A percentile compares a stretch with the other conserved stretches of the same genome.
These are phyloP conservation scores for Lentithecium fluviatile DNA, from an alignment of 495 filamentous ascomycete genomes.

Conservation along the genomic window DNA sequence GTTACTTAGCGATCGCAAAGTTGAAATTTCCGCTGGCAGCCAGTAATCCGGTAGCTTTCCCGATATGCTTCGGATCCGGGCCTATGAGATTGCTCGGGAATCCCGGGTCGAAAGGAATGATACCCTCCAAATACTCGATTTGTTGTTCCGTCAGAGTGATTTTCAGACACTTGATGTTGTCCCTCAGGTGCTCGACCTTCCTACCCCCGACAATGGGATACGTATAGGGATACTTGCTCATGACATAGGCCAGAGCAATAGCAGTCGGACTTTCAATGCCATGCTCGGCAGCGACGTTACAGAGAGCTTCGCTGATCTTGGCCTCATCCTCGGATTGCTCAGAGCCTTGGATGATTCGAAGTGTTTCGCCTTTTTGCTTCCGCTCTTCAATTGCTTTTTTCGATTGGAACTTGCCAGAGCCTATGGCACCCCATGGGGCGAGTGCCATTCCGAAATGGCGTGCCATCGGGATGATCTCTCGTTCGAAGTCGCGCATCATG, in stretches of 20 bases:
- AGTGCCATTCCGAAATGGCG: slow-evolving; percentile 41
- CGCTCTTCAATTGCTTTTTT: too few relatives aligned
- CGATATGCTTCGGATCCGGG: too few relatives aligned
- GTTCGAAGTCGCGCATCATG: slow-evolving; percentile 47
- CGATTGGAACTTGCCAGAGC: slow-evolving; percentile 44
- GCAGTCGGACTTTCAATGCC: slow-evolving; percentile 35
- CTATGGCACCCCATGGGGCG: slow-evolving; percentile 43
- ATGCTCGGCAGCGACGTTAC: slow-evolving; percentile 54
- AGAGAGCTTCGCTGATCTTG: slow-evolving; percentile 58
- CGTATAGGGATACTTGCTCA: slow-evolving; percentile 68
- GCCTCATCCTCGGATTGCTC: slow-evolving; percentile 45
- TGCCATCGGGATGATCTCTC: slow-evolving; percentile 56
- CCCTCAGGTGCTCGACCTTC: slow-evolving; percentile 66
- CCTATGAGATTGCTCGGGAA: slow-evolving; percentile 25
- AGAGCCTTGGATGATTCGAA: slow-evolving; percentile 34
- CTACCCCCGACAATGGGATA: slow-evolving; percentile 72
- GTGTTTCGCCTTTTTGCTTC: too few relatives aligned
- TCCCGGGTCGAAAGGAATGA: slow-evolving; percentile 15
- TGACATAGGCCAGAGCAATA: slow-evolving; percentile 71
- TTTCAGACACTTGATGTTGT: slow-evolving; percentile 47
- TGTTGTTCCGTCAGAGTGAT: slow-evolving; percentile 29
- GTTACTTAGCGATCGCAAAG: too few relatives aligned
- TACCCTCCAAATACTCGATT: slow-evolving; percentile 29
- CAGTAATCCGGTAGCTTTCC: too few relatives aligned
- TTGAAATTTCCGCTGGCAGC: too few relatives aligned